phyloP scores from a whole-genome alignment of 2,329 filamentous ascomycete species.

The Coniochaeta prunicola region DNA sequence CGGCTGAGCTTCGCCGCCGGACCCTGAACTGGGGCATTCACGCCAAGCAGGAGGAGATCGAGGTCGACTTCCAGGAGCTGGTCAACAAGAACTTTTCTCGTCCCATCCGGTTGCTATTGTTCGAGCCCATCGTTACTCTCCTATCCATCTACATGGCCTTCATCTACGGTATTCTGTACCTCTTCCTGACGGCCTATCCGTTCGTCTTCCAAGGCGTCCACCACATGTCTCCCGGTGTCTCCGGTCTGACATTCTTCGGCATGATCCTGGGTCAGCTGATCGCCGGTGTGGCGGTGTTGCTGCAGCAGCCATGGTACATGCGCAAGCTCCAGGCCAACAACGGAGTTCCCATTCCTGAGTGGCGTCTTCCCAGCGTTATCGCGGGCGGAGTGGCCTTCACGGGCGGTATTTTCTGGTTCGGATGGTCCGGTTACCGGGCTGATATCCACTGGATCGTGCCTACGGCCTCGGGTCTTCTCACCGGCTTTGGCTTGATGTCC shows the following conservation, averaged over 20 bases:
- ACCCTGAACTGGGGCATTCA: conserved; percentile 66
- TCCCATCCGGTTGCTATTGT: conserved; percentile 57
- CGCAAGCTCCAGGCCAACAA: conserved; percentile 62
- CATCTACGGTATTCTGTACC: conserved; percentile 72
- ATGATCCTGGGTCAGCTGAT: conserved; percentile 70
- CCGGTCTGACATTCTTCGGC: conserved; percentile 77
- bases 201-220: conserved; percentile 72
- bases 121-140: conserved; percentile 61
- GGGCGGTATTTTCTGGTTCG: conserved; percentile 68
- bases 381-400: conserved; percentile 53
- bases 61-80: conserved; percentile 57
- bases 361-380: conserved; percentile 58
- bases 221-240: conserved; percentile 59
- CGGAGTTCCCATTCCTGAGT: conserved; percentile 57
- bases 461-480: conserved; percentile 51
- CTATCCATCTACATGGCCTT: conserved; percentile 68
- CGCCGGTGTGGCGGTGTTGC: conserved; percentile 56
- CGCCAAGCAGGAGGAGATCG: conserved; percentile 65
- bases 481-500: conserved; percentile 71
- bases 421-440: conserved; percentile 57
- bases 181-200: conserved; percentile 79
- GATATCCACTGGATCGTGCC: conserved; percentile 60
- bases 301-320: conserved; percentile 59
- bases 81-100: conserved; percentile 61
- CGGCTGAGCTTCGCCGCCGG: conserved; percentile 51